Percentiles rank a stretch among this genome's conserved stretches.
phyloP scores from a whole-genome alignment of 345 rosid genomes.

The Geranium brycei region DNA sequence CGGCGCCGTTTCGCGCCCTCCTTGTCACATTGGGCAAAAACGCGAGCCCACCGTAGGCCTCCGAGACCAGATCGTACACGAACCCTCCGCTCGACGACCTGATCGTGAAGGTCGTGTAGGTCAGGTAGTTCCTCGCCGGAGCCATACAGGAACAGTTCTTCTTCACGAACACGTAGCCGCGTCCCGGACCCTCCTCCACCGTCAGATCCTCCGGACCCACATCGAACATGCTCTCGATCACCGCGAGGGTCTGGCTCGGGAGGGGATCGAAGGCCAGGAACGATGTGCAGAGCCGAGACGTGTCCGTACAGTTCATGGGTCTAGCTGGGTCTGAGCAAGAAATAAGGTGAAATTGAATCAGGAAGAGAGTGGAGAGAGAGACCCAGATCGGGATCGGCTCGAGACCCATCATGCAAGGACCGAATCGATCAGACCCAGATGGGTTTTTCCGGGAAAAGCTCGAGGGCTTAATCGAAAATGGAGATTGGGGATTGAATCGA shows the following conservation, averaged over 20 bases:
- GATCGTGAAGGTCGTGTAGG: conserved; percentile 70
- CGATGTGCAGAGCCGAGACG: conserved; percentile 66
- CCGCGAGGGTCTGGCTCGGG: conserved; percentile 38
- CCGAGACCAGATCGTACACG: conserved; percentile 39
- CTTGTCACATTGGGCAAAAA: conserved; percentile 42
- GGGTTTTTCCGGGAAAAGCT: no score
- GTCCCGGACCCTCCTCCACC: conserved; percentile 19
- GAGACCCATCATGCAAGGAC: no score
- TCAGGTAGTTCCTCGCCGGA: conserved; percentile 42
- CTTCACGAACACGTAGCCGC: conserved; percentile 46
- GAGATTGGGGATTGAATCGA: no score
- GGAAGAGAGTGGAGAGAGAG: conserved; percentile 4
- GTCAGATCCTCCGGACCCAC: conserved; percentile 53
- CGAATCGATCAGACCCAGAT: no score
- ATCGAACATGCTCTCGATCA: conserved; percentile 93
- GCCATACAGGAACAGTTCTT: conserved; percentile 87
- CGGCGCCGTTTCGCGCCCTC: conserved; percentile 43
- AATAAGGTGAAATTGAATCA: conserved; percentile 10
- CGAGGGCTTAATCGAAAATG: no score
- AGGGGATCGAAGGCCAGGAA: conserved; percentile 72
- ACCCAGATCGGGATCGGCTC: no score
- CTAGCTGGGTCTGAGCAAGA: conserved; percentile 22
- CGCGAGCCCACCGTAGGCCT: conserved; percentile 75
- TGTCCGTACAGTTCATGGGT: conserved; percentile 78
- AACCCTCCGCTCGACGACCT: conserved; percentile 38